These are phyloP conservation scores for Marchantia paleacea DNA, from an alignment of 225 moss, liverwort and hornwort genomes.

Conservation along the genomic window DNA sequence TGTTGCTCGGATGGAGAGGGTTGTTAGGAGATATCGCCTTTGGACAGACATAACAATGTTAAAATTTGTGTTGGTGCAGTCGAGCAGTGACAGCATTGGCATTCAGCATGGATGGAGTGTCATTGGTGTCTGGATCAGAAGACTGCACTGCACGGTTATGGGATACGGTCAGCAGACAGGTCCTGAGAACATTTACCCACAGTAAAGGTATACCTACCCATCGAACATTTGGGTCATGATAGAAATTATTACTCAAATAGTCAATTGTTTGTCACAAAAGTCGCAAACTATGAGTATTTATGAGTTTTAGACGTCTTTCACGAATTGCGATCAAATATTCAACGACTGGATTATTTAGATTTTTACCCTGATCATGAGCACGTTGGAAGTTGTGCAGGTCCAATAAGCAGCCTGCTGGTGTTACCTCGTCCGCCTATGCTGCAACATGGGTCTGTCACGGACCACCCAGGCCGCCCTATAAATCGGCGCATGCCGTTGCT, in stretches of 20 bases:
- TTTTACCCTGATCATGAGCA: neutral
- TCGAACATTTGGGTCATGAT: neutral
- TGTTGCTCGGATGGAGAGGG: too few species aligned
- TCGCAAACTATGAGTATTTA: too few species aligned
- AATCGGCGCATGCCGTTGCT: conserved; percentile 66
- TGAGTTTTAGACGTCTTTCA: too few species aligned
- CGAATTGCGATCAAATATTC: too few species aligned
- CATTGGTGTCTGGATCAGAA: conserved; percentile 93
- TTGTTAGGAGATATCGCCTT: too few species aligned
- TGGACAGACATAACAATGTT: neutral
- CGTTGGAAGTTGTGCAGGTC: conserved; percentile 49
- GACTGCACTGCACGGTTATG: conserved; percentile 94
- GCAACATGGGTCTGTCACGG: conserved; percentile 55
- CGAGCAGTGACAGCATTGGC: conserved; percentile 93
- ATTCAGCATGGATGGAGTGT: conserved; percentile 95
- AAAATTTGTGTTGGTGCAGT: conserved; percentile 38
- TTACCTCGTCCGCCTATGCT: conserved; percentile 73
- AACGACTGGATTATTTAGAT: too few species aligned
- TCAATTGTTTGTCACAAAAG: too few species aligned
- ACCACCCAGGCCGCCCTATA: conserved; percentile 67
- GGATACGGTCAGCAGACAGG: conserved; percentile 94
- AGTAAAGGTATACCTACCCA: conserved; percentile 60
- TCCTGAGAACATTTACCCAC: conserved; percentile 80
- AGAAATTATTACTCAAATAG: too few species aligned
- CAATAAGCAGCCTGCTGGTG: conserved; percentile 82